A percentile compares a stretch with the other conserved stretches of the same genome.
phyloP scores from a whole-genome alignment of 352 stramenopile species.

The Chrysophaeum taylorii region DNA sequence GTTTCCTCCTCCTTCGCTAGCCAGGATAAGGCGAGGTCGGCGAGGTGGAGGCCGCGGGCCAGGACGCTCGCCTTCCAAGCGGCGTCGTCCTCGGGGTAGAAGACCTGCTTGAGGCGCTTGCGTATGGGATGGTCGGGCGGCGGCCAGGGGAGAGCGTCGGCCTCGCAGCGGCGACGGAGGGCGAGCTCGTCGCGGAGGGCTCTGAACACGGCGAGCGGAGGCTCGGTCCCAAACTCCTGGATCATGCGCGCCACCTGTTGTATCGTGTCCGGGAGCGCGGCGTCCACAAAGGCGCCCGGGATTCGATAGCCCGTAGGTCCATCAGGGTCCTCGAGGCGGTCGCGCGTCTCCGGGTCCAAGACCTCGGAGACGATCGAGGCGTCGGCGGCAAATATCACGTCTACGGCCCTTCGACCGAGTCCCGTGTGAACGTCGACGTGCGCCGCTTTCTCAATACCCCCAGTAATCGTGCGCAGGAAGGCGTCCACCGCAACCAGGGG shows the following conservation, averaged over 20 bases:
- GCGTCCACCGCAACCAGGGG: conserved; percentile 50
- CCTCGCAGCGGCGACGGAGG: no score
- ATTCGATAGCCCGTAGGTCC: neutral
- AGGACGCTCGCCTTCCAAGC: no score
- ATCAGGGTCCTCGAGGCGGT: neutral
- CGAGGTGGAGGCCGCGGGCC: no score
- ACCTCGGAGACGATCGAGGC: neutral
- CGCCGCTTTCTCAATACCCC: conserved; percentile 26
- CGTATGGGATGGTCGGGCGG: no score
- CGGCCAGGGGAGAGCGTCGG: no score
- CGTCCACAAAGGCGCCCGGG: neutral
- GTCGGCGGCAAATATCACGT: conserved; percentile 29
- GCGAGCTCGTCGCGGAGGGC: no score
- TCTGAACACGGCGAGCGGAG: conserved; percentile 31
- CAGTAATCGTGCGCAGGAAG: conserved; percentile 51
- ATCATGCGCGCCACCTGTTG: conserved; percentile 28
- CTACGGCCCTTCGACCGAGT: conserved; percentile 49
- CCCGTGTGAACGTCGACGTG: conserved; percentile 86
- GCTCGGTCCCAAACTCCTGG: conserved; percentile 52
- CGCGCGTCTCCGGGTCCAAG: neutral
- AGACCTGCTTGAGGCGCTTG: no score
- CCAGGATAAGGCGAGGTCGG: no score
- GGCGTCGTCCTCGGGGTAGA: no score
- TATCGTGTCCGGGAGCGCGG: conserved; percentile 37
- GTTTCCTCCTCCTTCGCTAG: no score